Evolutionary conservation across 495 filamentous ascomycete species (phyloP).

Genomic region (Mycothermus thermophilus): DNA sequence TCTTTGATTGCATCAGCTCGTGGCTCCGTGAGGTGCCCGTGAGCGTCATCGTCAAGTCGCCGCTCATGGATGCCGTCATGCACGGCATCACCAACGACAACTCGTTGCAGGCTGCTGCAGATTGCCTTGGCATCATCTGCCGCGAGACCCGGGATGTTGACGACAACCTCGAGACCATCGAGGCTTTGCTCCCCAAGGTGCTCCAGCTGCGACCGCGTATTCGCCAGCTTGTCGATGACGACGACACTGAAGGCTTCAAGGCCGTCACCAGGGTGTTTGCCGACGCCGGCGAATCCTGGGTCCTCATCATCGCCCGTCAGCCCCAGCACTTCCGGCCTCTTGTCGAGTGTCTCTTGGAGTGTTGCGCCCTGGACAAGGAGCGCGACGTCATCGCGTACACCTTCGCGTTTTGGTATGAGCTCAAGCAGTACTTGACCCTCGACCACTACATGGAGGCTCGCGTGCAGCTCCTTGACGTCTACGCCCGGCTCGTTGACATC

Average conservation of each 20-base stretch:
- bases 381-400: constrained; percentile 81
- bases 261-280: constrained; percentile 80
- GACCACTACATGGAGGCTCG: constrained; percentile 79
- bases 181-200: constrained; percentile 70
- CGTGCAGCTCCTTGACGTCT: constrained; percentile 59
- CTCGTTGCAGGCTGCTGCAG: constrained; percentile 81
- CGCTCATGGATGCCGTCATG: constrained; percentile 68
- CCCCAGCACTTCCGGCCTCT: constrained; percentile 70
- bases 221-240: constrained; percentile 53
- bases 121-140: constrained; percentile 83
- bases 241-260: constrained; percentile 79
- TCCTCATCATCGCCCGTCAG: constrained; percentile 71
- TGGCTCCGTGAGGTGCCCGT: constrained; percentile 90
- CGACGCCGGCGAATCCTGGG: constrained; percentile 90
- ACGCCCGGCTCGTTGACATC: constrained; percentile 77
- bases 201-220: constrained; percentile 71
- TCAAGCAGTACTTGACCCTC: constrained; percentile 88
- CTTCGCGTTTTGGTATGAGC: constrained; percentile 95
- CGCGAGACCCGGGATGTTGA: constrained; percentile 89
- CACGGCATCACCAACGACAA: constrained; percentile 56
- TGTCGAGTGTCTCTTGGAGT: constrained; percentile 83
- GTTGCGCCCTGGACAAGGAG: constrained; percentile 72
- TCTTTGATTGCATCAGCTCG: constrained; percentile 89
- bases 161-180: constrained; percentile 65
- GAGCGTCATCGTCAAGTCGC: constrained; percentile 67